Percentiles rank a stretch among this genome's conserved stretches.
Conservation (phyloP, 768 basidiomycete species). For the Pleurotus salmoneostramineus region DNA sequence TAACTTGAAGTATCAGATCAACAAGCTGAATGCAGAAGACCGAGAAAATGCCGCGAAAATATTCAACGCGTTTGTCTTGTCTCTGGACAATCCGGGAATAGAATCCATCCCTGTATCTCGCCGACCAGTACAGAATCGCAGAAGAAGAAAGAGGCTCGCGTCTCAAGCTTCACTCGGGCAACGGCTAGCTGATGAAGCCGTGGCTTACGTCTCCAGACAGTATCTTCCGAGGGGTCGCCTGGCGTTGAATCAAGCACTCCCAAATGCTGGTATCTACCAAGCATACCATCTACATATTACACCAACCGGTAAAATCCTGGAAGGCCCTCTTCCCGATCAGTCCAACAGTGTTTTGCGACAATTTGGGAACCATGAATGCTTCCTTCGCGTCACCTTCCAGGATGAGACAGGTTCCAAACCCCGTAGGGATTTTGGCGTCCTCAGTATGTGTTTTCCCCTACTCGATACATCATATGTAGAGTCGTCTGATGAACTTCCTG, state of each 20-base stretch:
- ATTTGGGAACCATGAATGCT: conserved; percentile 33
- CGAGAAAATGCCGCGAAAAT: not conserved
- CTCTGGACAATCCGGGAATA: not conserved
- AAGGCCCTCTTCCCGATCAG: conserved; percentile 28
- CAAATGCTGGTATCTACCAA: conserved; percentile 15
- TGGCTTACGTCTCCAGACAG: conserved; percentile 10
- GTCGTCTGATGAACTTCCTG: not conserved
- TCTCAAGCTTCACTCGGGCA: conserved; percentile 9
- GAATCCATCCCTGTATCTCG: not conserved
- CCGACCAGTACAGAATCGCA: not conserved
- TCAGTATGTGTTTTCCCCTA: conserved; percentile 10
- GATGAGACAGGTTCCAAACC: conserved; percentile 40
- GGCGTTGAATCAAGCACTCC: not conserved
- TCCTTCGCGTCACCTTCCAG: conserved; percentile 44
- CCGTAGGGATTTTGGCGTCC: conserved; percentile 23
- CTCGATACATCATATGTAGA: not conserved
- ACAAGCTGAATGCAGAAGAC: conserved; percentile 13
- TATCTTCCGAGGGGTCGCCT: conserved; percentile 7
- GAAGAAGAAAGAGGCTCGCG: not conserved
- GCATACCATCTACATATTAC: conserved; percentile 35
- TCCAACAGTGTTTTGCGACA: conserved; percentile 19
- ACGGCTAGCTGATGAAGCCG: conserved; percentile 10
- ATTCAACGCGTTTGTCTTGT: conserved; percentile 5
- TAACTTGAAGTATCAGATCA: conserved; percentile 15
- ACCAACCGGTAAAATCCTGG: conserved; percentile 31